phyloP scores from a whole-genome alignment of 495 filamentous ascomycete species.

The Penicillium subrubescens region DNA sequence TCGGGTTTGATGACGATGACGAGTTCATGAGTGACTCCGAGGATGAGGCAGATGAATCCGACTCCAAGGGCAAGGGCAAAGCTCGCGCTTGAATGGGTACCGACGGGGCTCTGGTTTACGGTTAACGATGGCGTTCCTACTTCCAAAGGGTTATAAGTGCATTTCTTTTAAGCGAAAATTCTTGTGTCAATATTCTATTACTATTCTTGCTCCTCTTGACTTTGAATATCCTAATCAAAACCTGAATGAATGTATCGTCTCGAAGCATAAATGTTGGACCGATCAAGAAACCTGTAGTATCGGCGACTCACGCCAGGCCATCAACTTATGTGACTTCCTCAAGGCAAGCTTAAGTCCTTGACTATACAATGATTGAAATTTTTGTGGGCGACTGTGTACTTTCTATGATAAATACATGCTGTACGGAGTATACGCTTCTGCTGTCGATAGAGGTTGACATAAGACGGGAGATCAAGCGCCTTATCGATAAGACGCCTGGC shows the following conservation, averaged over 20 bases:
- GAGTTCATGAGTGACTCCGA: constrained; percentile 85
- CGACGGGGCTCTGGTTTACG: constrained; percentile 13
- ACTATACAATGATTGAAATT: too few relatives aligned
- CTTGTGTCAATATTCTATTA: constrained; percentile 9
- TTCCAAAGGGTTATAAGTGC: constrained; percentile 6
- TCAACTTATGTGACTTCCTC: too few relatives aligned
- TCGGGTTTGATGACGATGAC: constrained; percentile 89
- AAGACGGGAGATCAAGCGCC: neutral
- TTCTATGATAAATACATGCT: too few relatives aligned
- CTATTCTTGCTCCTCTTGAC: neutral
- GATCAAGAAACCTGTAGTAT: too few relatives aligned
- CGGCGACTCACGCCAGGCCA: too few relatives aligned
- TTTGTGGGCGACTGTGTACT: too few relatives aligned
- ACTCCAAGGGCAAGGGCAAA: constrained; percentile 47
- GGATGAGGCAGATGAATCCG: constrained; percentile 33
- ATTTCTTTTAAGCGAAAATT: constrained; percentile 14
- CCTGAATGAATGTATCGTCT: neutral
- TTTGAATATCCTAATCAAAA: neutral
- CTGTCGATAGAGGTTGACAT: neutral
- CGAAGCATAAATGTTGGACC: neutral
- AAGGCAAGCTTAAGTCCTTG: too few relatives aligned
- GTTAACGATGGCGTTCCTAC: constrained; percentile 1
- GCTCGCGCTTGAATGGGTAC: constrained; percentile 33
- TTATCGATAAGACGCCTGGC: constrained; percentile 27
- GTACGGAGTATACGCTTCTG: too few relatives aligned